phyloP scores from a whole-genome alignment of 306 rosid species.

The Quercus bicolor region DNA sequence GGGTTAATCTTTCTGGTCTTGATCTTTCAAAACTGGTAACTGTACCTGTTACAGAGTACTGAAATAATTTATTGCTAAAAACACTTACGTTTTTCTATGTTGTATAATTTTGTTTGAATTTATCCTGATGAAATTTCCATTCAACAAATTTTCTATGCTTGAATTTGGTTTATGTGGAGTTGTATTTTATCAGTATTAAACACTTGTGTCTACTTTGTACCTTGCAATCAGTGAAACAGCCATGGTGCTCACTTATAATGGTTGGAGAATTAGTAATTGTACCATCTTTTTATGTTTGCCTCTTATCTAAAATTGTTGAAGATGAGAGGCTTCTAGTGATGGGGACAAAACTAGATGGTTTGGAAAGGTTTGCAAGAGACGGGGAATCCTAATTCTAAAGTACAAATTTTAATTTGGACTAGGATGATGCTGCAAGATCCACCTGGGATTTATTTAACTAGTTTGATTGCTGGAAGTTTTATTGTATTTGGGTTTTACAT shows the following conservation, averaged over 20 bases:
- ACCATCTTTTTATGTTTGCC: too few species aligned
- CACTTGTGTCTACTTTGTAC: not conserved
- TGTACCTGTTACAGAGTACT: constrained; percentile 4
- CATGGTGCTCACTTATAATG: not conserved
- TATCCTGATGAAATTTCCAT: not conserved
- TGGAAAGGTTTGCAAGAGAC: too few species aligned
- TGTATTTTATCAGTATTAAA: not conserved
- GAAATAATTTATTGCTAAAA: constrained; percentile 10
- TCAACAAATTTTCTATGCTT: not conserved
- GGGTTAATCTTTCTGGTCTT: constrained; percentile 91
- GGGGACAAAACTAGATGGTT: too few species aligned
- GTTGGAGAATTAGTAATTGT: too few species aligned
- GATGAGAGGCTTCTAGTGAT: too few species aligned
- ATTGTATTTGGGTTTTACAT: too few species aligned
- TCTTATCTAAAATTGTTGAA: too few species aligned
- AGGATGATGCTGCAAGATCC: too few species aligned
- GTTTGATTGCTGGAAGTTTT: too few species aligned
- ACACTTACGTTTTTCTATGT: not conserved
- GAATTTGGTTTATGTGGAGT: not conserved
- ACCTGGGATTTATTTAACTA: too few species aligned
- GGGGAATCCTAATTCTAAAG: too few species aligned
- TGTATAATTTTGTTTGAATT: not conserved
- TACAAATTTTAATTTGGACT: too few species aligned
- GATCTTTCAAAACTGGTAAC: constrained; percentile 93
- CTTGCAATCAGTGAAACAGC: not conserved